Percentiles rank a stretch among this genome's conserved stretches.
Evolutionary conservation across 2,329 filamentous ascomycete genomes (phyloP).

Genomic region (Aspergillus sp.): DNA sequence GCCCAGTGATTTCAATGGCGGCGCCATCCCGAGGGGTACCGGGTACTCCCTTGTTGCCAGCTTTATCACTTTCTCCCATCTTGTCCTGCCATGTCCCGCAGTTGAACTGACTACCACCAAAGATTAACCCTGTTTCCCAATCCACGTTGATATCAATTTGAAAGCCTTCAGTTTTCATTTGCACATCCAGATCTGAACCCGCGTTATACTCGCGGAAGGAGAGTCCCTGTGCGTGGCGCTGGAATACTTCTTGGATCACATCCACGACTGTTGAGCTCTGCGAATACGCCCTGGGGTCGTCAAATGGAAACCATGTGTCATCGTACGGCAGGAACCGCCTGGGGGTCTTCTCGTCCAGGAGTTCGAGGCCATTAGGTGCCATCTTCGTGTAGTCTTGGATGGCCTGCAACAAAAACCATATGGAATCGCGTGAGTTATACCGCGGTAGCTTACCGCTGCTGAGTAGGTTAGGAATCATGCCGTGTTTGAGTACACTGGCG

Average conservation of each 20-base stretch:
- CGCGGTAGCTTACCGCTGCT: constrained; percentile 81
- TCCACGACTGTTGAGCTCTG: constrained; percentile 80
- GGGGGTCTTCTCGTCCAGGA: constrained; percentile 75
- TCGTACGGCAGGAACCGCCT: constrained; percentile 92
- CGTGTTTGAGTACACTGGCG: constrained; percentile 93
- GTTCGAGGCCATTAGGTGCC: constrained; percentile 70
- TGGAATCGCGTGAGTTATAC: constrained; percentile 93
- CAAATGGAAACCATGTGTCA: constrained; percentile 84
- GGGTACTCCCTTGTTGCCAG: constrained; percentile 87
- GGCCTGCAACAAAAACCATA: constrained; percentile 97
- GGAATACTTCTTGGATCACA: constrained; percentile 87
- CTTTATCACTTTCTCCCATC: constrained; percentile 96
- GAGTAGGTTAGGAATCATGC: constrained; percentile 94
- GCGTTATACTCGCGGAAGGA: constrained; percentile 95
- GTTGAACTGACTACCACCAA: constrained; percentile 90
- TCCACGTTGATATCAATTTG: constrained; percentile 88
- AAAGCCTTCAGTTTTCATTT: constrained; percentile 93
- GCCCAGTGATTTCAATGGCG: constrained; percentile 89
- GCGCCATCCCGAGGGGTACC: constrained; percentile 96
- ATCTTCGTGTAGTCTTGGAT: constrained; percentile 90
- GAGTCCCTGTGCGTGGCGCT: constrained; percentile 86
- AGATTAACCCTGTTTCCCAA: constrained; percentile 87
- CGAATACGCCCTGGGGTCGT: constrained; percentile 84
- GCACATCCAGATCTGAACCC: constrained; percentile 79
- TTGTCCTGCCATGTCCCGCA: constrained; percentile 99